A percentile compares a stretch with the other conserved stretches of the same genome.
Conservation (phyloP, 495 filamentous ascomycete genomes). For the Amorphotheca resinae region DNA sequence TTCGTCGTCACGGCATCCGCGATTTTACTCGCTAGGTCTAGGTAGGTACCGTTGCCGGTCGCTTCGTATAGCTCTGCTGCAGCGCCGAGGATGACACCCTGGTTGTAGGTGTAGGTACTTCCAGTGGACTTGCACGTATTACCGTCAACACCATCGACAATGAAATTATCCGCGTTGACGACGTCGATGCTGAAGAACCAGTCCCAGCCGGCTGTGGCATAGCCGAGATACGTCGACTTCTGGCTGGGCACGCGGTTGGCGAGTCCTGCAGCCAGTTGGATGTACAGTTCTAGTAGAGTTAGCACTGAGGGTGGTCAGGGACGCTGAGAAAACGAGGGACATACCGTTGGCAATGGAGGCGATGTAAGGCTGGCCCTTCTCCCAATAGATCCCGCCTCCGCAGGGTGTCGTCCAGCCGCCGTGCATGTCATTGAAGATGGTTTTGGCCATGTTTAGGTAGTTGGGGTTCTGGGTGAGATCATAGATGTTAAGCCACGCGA, state of each 20-base stretch:
- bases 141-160: not conserved
- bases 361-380: not conserved
- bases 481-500: not conserved
- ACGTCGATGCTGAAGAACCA: not conserved
- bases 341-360: not conserved
- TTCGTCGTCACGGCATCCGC: not conserved
- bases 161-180: not conserved
- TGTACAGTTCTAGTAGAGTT: not conserved
- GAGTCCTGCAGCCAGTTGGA: not conserved
- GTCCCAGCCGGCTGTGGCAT: not conserved
- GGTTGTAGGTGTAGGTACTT: not conserved
- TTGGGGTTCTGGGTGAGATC: not conserved
- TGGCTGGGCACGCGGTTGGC: not conserved
- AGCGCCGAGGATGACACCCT: not conserved
- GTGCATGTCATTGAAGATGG: not conserved
- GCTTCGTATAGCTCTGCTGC: not conserved
- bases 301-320: too few species aligned
- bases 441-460: not conserved
- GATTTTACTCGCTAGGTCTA: not conserved
- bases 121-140: not conserved
- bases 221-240: not conserved
- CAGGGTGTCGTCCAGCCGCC: not conserved
- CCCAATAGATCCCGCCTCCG: not conserved
- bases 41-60: not conserved
- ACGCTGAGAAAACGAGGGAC: not conserved